These are phyloP conservation scores for Claviceps paspali DNA, from an alignment of 2,329 filamentous ascomycete genomes.

Conservation along the genomic window DNA sequence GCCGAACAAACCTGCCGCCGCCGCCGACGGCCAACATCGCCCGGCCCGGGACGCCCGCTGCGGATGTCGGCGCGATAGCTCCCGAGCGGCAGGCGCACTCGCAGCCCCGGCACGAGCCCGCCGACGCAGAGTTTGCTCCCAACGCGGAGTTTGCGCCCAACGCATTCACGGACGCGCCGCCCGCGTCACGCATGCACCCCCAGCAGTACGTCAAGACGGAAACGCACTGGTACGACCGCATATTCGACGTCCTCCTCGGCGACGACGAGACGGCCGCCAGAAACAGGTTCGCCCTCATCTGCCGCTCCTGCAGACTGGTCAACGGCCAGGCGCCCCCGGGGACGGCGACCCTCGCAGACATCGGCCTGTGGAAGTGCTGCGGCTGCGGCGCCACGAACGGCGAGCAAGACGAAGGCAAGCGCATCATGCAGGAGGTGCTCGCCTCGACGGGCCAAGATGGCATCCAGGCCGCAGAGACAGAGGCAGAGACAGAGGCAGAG, in stretches of 20 bases:
- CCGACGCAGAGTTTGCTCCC: slow-evolving; percentile 52
- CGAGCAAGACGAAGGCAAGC: slow-evolving; percentile 58
- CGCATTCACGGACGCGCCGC: slow-evolving; percentile 23
- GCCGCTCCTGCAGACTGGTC: slow-evolving; percentile 65
- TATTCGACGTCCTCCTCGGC: slow-evolving; percentile 80
- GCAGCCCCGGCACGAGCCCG: not conserved
- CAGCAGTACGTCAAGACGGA: slow-evolving; percentile 16
- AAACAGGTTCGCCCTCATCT: slow-evolving; percentile 82
- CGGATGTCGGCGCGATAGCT: not conserved
- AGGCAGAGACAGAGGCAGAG: too few relatives aligned
- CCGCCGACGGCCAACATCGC: slow-evolving; percentile 49
- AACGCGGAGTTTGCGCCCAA: too few relatives aligned
- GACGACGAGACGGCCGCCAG: slow-evolving; percentile 89
- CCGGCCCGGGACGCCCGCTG: slow-evolving; percentile 21
- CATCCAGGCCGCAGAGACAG: slow-evolving; percentile 2
- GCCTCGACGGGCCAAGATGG: slow-evolving; percentile 11
- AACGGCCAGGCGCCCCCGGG: slow-evolving; percentile 94
- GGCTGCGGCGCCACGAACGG: slow-evolving; percentile 75
- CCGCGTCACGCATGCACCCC: slow-evolving; percentile 4
- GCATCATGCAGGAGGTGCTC: slow-evolving; percentile 54
- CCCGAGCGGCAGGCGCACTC: not conserved
- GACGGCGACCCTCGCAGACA: slow-evolving; percentile 56
- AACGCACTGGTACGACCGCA: slow-evolving; percentile 82
- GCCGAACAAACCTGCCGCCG: slow-evolving; percentile 36
- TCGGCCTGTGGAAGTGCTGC: slow-evolving; percentile 81